Percentiles rank a stretch among this genome's conserved stretches.
Conservation (phyloP, 176 grass and related monocot genomes). For the Paspalum notatum region DNA sequence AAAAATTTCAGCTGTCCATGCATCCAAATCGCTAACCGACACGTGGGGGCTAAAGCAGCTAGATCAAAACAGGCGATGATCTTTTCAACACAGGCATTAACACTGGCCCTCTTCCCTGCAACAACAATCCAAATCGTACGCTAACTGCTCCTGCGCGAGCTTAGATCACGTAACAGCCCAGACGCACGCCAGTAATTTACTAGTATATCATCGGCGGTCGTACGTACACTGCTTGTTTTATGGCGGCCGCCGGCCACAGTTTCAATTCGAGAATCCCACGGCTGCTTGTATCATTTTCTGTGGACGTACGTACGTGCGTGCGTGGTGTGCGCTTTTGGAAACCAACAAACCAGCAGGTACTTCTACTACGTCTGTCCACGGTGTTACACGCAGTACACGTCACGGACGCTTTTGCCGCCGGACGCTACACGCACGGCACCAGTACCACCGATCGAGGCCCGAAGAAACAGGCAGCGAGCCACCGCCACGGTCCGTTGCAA, state of each 20-base stretch:
- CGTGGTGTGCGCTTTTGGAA: neutral
- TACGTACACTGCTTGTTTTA: neutral
- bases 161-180: neutral
- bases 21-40: neutral
- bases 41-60: neutral
- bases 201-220: neutral
- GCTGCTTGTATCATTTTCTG: neutral
- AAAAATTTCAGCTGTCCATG: neutral
- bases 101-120: neutral
- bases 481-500: neutral
- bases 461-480: too few species aligned
- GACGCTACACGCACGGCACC: neutral
- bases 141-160: neutral
- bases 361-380: neutral
- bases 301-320: too few species aligned
- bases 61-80: neutral
- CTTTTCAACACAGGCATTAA: neutral
- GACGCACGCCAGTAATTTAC: neutral
- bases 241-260: neutral
- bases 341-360: neutral
- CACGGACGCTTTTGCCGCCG: constrained; percentile 1
- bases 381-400: neutral
- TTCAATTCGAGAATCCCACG: too few species aligned
- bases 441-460: neutral
- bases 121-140: neutral